Conservation (phyloP, 257 asterid genomes). For the Anisodus acutangulus region DNA sequence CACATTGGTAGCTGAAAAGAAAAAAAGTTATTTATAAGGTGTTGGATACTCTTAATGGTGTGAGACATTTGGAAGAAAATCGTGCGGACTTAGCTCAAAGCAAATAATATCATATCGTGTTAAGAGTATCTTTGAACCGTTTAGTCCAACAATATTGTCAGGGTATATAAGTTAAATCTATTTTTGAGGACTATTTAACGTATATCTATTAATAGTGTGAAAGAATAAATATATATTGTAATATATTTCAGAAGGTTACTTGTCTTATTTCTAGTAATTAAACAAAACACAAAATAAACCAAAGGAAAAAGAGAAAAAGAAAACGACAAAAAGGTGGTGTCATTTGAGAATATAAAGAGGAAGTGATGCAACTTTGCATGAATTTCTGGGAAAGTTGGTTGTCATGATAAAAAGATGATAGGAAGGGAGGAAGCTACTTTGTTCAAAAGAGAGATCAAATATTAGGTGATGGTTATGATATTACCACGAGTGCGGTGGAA, state of each 20-base stretch:
- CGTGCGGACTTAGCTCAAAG: too few species aligned
- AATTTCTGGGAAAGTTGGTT: neutral
- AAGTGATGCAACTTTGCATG: slow-evolving; percentile 9
- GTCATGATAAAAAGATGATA: neutral
- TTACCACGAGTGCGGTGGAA: neutral
- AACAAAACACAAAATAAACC: neutral
- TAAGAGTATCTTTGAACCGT: too few species aligned
- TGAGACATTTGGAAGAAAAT: too few species aligned
- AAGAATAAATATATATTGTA: neutral
- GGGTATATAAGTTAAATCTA: too few species aligned
- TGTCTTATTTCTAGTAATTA: neutral
- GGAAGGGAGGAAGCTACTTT: neutral
- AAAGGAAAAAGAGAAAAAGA: neutral
- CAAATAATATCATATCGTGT: too few species aligned
- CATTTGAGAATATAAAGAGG: neutral
- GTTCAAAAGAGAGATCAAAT: slow-evolving; percentile 3
- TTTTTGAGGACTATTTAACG: neutral
- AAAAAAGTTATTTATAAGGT: too few species aligned
- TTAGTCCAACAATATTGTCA: too few species aligned
- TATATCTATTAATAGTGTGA: neutral
- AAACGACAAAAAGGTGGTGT: neutral
- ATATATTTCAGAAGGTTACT: neutral
- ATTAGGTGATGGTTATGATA: neutral
- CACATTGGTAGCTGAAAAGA: too few species aligned
- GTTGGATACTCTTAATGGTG: too few species aligned